phyloP scores from a whole-genome alignment of 345 rosid genomes.

The Eucalyptus leucophloia region DNA sequence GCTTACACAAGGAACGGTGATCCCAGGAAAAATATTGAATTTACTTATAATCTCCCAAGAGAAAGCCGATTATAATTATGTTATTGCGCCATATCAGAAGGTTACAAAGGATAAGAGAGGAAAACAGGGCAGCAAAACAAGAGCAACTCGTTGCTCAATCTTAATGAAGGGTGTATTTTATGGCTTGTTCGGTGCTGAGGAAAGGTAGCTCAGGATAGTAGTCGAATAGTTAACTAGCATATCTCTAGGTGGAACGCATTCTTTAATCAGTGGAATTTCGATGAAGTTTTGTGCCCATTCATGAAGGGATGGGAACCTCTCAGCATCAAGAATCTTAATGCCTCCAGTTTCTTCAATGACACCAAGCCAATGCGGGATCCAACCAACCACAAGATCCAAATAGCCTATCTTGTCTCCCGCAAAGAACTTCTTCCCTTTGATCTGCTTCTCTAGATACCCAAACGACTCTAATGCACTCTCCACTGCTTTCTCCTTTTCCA shows the following conservation, averaged over 20 bases:
- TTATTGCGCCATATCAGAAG: background rate
- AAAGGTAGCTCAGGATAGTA: background rate
- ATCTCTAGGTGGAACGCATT: constrained; percentile 11
- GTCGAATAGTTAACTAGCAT: background rate
- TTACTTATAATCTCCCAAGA: background rate
- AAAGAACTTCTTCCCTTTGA: constrained; percentile 18
- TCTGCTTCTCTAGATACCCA: constrained; percentile 8
- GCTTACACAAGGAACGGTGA: background rate
- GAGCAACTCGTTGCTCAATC: background rate
- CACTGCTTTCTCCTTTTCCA: constrained; percentile 5
- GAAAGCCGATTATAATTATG: background rate
- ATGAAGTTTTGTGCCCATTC: constrained; percentile 9
- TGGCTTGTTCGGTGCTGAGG: background rate
- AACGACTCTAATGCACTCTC: constrained; percentile 1
- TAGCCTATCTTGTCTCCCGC: constrained; percentile 13
- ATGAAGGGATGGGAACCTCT: constrained; percentile 10
- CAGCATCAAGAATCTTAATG: constrained; percentile 14
- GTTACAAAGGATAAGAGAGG: background rate
- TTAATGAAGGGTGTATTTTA: background rate
- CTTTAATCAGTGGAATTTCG: constrained; percentile 5
- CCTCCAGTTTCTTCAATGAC: constrained; percentile 22
- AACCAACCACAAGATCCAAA: constrained; percentile 17
- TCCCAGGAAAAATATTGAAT: background rate
- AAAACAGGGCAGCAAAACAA: background rate
- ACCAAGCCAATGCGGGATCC: constrained; percentile 11